Percentiles rank a stretch among this genome's conserved stretches.
Evolutionary conservation across 106 monocot species (phyloP).

Genomic region (Dactylorhiza incarnata): DNA sequence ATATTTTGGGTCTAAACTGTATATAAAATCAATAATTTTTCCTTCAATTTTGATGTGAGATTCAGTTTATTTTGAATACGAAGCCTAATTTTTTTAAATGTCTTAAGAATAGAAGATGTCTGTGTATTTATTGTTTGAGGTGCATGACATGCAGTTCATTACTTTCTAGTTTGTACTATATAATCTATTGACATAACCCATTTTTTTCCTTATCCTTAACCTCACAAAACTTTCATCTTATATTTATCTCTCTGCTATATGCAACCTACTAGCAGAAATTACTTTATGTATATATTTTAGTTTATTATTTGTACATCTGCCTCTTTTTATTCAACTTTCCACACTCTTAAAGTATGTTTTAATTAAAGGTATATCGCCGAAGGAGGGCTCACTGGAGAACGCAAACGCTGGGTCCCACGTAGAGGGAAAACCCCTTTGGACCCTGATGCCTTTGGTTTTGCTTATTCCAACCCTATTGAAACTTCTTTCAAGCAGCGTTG

Average conservation of each 20-base stretch:
- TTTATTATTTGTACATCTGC: background rate
- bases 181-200: too few relatives aligned
- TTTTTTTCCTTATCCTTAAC: too few relatives aligned
- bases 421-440: slow-evolving; percentile 87
- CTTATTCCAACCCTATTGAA: slow-evolving; percentile 91
- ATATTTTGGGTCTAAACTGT: too few relatives aligned
- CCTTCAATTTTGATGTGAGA: too few relatives aligned
- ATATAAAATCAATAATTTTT: too few relatives aligned
- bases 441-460: slow-evolving; percentile 92
- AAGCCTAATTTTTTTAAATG: too few relatives aligned
- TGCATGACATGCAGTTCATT: too few relatives aligned
- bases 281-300: background rate
- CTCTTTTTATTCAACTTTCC: background rate
- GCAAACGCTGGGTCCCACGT: slow-evolving; percentile 95
- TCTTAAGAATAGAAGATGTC: too few relatives aligned
- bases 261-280: background rate
- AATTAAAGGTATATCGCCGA: slow-evolving; percentile 72
- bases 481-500: slow-evolving; percentile 83
- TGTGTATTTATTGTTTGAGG: too few relatives aligned
- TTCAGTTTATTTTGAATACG: too few relatives aligned
- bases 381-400: slow-evolving; percentile 97
- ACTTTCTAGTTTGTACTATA: too few relatives aligned
- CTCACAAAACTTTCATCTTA: too few relatives aligned
- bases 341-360: background rate
- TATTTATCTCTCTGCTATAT: background rate